Conservation (phyloP, 176 grass and related monocot genomes). For the sorghum (Sorghum bicolor) region DNA sequence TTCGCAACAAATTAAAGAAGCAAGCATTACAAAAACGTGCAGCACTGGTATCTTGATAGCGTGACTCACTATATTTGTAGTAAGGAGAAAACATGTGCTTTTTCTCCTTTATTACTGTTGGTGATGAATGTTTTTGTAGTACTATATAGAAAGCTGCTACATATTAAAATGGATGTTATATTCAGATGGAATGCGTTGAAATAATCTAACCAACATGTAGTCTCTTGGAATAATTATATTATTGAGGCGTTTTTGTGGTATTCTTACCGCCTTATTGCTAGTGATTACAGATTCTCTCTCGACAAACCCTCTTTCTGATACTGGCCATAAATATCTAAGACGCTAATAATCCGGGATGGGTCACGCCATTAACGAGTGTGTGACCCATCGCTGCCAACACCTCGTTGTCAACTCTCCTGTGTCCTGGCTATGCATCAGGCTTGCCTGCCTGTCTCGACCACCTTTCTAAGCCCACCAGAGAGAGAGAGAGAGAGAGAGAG, state of each 20-base stretch:
- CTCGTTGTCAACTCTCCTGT: too few relatives aligned
- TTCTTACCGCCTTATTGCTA: background rate
- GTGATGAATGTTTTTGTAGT: background rate
- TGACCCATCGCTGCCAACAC: too few relatives aligned
- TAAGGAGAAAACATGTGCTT: background rate
- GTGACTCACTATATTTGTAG: background rate
- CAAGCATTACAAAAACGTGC: constrained; percentile 36
- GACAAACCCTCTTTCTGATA: background rate
- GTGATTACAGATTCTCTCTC: background rate
- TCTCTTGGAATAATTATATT: background rate
- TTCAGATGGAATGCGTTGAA: background rate
- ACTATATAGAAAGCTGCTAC: background rate
- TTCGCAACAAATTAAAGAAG: constrained; percentile 93
- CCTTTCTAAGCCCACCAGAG: too few relatives aligned
- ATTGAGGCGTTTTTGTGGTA: background rate
- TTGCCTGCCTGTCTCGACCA: too few relatives aligned
- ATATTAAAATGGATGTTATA: background rate
- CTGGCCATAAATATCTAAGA: too few relatives aligned
- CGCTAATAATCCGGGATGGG: too few relatives aligned
- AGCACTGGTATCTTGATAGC: constrained; percentile 14
- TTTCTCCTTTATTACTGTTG: background rate
- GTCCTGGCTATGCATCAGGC: too few relatives aligned
- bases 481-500: too few relatives aligned
- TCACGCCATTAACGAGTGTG: too few relatives aligned
- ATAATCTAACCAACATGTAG: background rate